These are phyloP conservation scores for Hyaloscypha hepaticicola DNA, from an alignment of 495 filamentous ascomycete species.

Conservation along the genomic window DNA sequence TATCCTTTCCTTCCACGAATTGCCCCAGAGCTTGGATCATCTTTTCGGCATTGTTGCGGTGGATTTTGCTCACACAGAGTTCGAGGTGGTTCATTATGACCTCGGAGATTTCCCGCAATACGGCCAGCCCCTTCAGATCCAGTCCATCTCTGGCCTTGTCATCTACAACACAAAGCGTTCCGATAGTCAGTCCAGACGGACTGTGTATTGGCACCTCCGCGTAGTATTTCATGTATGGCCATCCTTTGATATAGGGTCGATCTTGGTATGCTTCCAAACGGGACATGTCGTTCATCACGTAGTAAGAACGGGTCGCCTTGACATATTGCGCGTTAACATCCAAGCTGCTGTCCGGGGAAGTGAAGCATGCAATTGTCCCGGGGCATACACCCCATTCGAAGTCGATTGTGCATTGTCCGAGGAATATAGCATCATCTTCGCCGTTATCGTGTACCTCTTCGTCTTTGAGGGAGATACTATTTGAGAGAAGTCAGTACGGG, in stretches of 20 bases:
- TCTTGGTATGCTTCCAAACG: conserved; percentile 35
- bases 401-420: neutral
- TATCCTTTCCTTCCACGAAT: conserved; percentile 33
- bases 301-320: neutral
- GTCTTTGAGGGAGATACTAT: neutral
- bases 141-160: conserved; percentile 31
- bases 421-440: conserved; percentile 4
- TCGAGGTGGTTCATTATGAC: conserved; percentile 44
- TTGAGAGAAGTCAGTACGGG: neutral
- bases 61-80: conserved; percentile 33
- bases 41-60: conserved; percentile 29
- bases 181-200: conserved; percentile 33
- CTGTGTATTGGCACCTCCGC: conserved; percentile 36
- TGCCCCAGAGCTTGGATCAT: conserved; percentile 33
- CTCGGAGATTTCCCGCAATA: conserved; percentile 40
- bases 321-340: neutral
- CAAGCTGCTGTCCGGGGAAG: neutral
- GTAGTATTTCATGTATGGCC: conserved; percentile 33
- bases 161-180: conserved; percentile 37
- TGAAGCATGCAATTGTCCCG: conserved; percentile 12
- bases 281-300: conserved; percentile 37
- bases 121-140: conserved; percentile 27
- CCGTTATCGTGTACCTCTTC: neutral
- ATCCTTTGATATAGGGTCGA: conserved; percentile 30
- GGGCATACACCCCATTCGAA: conserved; percentile 4